Base-by-base conservation (phyloP, 192 early-diverging fungal genomes). In the Geosiphon pyriformis region DNA sequence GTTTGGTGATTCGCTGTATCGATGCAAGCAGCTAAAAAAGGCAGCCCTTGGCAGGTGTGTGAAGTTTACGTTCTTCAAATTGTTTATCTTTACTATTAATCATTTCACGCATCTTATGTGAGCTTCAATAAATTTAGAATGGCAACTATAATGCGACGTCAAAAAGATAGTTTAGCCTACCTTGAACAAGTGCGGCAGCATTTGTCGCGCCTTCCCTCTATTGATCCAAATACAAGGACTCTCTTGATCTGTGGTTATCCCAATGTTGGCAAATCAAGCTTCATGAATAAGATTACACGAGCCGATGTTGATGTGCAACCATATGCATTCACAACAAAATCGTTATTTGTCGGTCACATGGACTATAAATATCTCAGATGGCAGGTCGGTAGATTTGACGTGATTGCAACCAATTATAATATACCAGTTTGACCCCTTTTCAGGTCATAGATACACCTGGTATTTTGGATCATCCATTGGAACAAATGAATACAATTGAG, bases 251-350 rank as follows among this genome's bases (percentile, higher is more conserved):
- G 98, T 74, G 98, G 98, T 29, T 98, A 98, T 76, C 98, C 98
- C n/a, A 99, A 99, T 76, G 98, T 99, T 27, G 98, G 98, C 72
- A 99, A 97, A 76, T 96, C 90, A 46, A 90, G 87, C 67, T 96
- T 96, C 74, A 96, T 94, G 85, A 98, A 98, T 89, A 98, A 99
- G 82, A 85, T 99, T 10, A 99, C 98, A 11, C 84, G 94, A 52
- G 96, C 98, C 12, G 94, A 99, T 72, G 98, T 99, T 25, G 98
- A 99, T 74, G 98, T 99, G 12, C 98, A 99, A 76, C 96, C 96
- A 18, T 99, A 99, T 78, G 98, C 98, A 32, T 99, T 99, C 82
- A 99, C 98, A 25, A 99, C 98, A 66, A 99, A 99, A 83, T 94
- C 91, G 22, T 83, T 99, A 72, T 99, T 99, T 80, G 98, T 99